Evolutionary conservation across 768 basidiomycete species (phyloP).

Genomic region (Leccinum ochraceum): DNA sequence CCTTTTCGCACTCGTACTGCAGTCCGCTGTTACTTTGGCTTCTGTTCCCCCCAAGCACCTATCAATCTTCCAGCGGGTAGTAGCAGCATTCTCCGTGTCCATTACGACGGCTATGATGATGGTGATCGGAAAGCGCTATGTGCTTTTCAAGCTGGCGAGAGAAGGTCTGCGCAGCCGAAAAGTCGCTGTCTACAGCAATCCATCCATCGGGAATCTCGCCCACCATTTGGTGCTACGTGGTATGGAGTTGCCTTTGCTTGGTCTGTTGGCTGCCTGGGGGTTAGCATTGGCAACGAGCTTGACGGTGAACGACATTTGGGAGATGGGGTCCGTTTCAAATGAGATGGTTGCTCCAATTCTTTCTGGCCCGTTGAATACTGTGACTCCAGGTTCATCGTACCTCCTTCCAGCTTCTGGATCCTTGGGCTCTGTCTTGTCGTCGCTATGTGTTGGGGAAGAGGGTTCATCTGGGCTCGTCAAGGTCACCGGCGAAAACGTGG

Average conservation of each 20-base stretch:
- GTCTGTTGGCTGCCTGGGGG: slow-evolving; percentile 11
- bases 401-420: not conserved
- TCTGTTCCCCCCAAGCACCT: not conserved
- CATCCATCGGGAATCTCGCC: slow-evolving; percentile 15
- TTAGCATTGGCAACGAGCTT: slow-evolving; percentile 15
- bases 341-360: not conserved
- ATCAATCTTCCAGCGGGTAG: slow-evolving; percentile 9
- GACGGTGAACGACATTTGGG: slow-evolving; percentile 14
- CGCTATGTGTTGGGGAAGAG: slow-evolving; percentile 1
- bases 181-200: slow-evolving; percentile 14
- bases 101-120: slow-evolving; percentile 19
- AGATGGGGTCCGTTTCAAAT: not conserved
- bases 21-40: rapidly evolving
- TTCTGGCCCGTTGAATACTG: slow-evolving; percentile 7
- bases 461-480: slow-evolving; percentile 13
- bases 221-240: slow-evolving; percentile 5
- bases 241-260: slow-evolving; percentile 13
- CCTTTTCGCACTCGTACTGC: slow-evolving; percentile 9
- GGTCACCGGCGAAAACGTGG: not conserved
- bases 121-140: slow-evolving; percentile 18
- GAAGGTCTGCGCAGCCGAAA: slow-evolving; percentile 15
- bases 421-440: slow-evolving; percentile 3
- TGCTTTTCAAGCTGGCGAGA: slow-evolving; percentile 13
- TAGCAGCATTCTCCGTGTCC: slow-evolving; percentile 13
- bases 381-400: not conserved